These are phyloP conservation scores for Conticribra weissflogii DNA, from an alignment of 108 stramenopile genomes.

Conservation along the genomic window DNA sequence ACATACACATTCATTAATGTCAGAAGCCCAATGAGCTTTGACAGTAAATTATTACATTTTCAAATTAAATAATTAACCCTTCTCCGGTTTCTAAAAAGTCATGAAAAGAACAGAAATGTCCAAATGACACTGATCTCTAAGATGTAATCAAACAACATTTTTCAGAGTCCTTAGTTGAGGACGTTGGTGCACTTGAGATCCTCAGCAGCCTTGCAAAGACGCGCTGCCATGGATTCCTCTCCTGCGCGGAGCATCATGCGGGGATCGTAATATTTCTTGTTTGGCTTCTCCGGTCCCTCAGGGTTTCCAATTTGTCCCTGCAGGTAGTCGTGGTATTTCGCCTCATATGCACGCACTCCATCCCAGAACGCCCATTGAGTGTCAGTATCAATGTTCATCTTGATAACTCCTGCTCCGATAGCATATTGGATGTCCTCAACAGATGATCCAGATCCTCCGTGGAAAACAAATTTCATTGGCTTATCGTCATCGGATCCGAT, in stretches of 20 bases:
- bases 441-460: slow-evolving; percentile 95
- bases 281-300: slow-evolving; percentile 94
- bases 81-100: too few relatives aligned
- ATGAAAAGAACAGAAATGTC: too few relatives aligned
- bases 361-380: slow-evolving; percentile 98
- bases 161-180: slow-evolving; percentile 89
- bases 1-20: too few relatives aligned
- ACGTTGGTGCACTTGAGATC: slow-evolving; percentile 94
- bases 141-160: too few relatives aligned
- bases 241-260: slow-evolving; percentile 87
- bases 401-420: slow-evolving; percentile 92
- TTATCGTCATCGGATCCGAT: slow-evolving; percentile 86
- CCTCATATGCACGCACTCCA: slow-evolving; percentile 88
- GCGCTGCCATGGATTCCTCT: slow-evolving; percentile 93
- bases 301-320: slow-evolving; percentile 98
- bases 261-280: slow-evolving; percentile 99
- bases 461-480: slow-evolving; percentile 96
- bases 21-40: too few relatives aligned
- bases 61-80: too few relatives aligned
- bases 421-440: slow-evolving; percentile 92
- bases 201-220: slow-evolving; percentile 87
- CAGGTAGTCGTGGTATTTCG: slow-evolving; percentile 92
- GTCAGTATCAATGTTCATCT: slow-evolving; percentile 99
- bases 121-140: too few relatives aligned
- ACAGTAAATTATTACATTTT: too few relatives aligned